Evolutionary conservation across 805 yeast species (phyloP), one percentile per base, ranked within the genome.

Genomic region (Wickerhamomyces queroliae): DNA sequence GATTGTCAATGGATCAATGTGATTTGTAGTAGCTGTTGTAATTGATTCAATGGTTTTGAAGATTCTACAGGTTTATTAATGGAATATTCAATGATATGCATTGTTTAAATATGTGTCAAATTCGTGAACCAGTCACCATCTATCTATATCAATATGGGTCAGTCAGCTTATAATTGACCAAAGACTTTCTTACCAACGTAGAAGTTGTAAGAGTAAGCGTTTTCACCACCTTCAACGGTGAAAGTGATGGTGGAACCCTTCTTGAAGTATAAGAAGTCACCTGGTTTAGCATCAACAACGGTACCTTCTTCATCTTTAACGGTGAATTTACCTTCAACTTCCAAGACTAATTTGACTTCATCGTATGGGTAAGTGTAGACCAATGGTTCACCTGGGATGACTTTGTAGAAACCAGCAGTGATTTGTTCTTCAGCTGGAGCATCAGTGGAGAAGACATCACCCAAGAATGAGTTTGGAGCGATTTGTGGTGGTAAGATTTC

Each of bases 221-320:
- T 70, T 21, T 81, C 86, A 52, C 74, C 79, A 43, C 83, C 86
- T 39, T 69, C 67, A 37, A 74, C 70, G 44, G 77, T 69, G 62
- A 81, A 76, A 42, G 80, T 80, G 51, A 80, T 74, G 38, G 83
- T 78, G 46, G 76, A 65, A n/a, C 85, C 87, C 56, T 78, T 76
- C 52, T 70, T 74, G 65, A 81, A 76, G 69, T 72, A 78, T 50
- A 81, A 71, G 22, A 78, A 79, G 51, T 80, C 87, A 39, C 88
- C 88, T 38, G 83, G 82, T 32, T 67, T 58, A 40, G 72, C 81
- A 39, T 62, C 64, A 38, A 75, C 78, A 44, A 67, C 66, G 58
- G 68, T 66, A 19, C 88, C 88, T 39, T 78, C 70, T 63, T 78
- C 82, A 52, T 81, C 88, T 43, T 75, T 52, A 50, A 81, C 67